Conservation (phyloP, 169 alveolate genomes). For the Eimeria sp. region DNA sequence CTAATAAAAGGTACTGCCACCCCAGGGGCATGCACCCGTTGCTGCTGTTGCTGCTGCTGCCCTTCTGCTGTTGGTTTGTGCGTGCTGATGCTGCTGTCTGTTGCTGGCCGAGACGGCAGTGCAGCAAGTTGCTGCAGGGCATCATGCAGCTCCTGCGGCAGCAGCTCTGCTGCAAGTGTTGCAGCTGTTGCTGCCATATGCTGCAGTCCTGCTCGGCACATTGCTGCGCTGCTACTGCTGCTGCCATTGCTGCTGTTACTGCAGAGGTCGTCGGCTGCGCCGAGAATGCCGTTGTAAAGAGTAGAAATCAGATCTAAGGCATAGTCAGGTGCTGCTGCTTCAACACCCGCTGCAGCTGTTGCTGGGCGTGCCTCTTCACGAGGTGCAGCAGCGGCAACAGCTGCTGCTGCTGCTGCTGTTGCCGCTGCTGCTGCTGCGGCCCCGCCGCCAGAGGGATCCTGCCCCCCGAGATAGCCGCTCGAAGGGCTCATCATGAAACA, state of each 20-base stretch:
- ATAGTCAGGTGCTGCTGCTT: background rate
- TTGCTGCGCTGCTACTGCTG: constrained; percentile 30
- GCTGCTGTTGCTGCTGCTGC: constrained; percentile 43
- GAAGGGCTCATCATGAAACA: background rate
- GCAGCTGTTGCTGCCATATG: background rate
- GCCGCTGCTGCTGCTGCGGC: background rate
- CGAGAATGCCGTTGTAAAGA: constrained; percentile 3
- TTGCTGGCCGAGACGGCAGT: background rate
- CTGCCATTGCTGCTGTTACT: constrained; percentile 15
- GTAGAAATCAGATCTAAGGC: background rate
- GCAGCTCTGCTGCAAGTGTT: background rate
- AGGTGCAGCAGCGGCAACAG: background rate
- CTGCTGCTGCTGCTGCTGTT: constrained; percentile 11
- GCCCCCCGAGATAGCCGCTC: background rate
- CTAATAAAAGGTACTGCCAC: background rate
- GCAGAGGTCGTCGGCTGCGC: constrained; percentile 42
- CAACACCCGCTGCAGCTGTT: background rate
- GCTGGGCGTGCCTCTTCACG: background rate
- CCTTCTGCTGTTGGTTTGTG: background rate
- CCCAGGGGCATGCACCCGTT: background rate
- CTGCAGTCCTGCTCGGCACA: constrained; percentile 57
- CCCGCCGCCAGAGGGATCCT: background rate
- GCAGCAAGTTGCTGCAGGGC: constrained; percentile 49
- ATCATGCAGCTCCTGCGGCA: constrained; percentile 39
- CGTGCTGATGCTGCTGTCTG: too few relatives aligned